Conservation (phyloP, 2,329 filamentous ascomycete genomes). For the Hymenotorrendiella dingleyae region DNA sequence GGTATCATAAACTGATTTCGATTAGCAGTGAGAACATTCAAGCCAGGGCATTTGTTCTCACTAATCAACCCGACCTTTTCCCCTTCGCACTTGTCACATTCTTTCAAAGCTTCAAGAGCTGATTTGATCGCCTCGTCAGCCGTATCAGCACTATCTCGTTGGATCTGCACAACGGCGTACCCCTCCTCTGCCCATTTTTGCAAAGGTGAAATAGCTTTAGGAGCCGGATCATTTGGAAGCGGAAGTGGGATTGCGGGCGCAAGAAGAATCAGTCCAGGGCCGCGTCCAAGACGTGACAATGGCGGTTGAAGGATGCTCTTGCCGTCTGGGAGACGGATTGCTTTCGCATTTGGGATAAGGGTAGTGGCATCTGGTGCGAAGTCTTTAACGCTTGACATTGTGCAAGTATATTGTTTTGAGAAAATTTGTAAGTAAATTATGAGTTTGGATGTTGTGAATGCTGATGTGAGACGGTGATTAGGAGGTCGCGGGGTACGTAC, state of each 20-base stretch:
- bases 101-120: conserved; percentile 8
- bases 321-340: too few relatives aligned
- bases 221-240: background rate
- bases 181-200: conserved; percentile 36
- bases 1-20: conserved; percentile 1
- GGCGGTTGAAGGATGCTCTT: too few relatives aligned
- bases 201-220: conserved; percentile 16
- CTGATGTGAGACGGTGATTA: too few relatives aligned
- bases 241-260: background rate
- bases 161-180: conserved; percentile 28
- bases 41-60: background rate
- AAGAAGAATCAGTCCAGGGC: conserved; percentile 1
- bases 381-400: too few relatives aligned
- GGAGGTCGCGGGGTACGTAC: too few relatives aligned
- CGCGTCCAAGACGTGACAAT: conserved; percentile 2
- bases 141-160: background rate
- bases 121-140: conserved; percentile 1
- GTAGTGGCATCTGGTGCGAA: too few relatives aligned
- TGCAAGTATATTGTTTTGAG: too few relatives aligned
- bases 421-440: too few relatives aligned
- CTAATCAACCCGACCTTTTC: conserved; percentile 1
- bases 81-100: conserved; percentile 1
- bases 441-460: too few relatives aligned
- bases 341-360: too few relatives aligned
- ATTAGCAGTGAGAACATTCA: too few relatives aligned